Evolutionary conservation across 2,329 filamentous ascomycete genomes (phyloP).

Genomic region (Colletotrichum incanum): DNA sequence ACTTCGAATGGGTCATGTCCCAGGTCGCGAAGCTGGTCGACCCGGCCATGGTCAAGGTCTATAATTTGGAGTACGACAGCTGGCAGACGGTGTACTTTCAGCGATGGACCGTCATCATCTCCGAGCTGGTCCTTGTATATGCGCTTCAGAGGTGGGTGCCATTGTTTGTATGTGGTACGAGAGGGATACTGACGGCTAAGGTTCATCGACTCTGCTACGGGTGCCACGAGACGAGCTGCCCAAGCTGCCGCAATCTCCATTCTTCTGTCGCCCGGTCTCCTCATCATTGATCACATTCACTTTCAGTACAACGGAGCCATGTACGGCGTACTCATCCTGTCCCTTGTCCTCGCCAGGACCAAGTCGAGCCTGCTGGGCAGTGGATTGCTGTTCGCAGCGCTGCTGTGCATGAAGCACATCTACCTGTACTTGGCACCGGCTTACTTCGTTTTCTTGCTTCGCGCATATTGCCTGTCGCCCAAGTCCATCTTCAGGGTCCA

Average conservation of each 20-base stretch:
- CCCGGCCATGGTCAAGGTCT: conserved; percentile 84
- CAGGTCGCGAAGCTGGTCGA: conserved; percentile 84
- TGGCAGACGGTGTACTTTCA: conserved; percentile 98
- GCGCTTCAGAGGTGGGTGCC: conserved; percentile 79
- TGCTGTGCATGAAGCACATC: conserved; percentile 98
- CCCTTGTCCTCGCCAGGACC: conserved; percentile 85
- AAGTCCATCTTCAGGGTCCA: conserved; percentile 83
- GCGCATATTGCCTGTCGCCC: conserved; percentile 87
- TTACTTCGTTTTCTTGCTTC: conserved; percentile 94
- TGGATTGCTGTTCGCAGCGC: conserved; percentile 85
- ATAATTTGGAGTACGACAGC: conserved; percentile 88
- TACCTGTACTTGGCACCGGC: conserved; percentile 96
- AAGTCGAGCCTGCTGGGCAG: conserved; percentile 82
- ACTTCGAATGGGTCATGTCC: conserved; percentile 94
- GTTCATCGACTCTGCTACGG: conserved; percentile 81
- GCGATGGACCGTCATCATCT: conserved; percentile 86
- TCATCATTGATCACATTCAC: conserved; percentile 98
- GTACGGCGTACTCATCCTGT: conserved; percentile 91
- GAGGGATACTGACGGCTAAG: conserved; percentile 57
- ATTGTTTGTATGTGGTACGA: not conserved
- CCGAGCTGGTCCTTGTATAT: conserved; percentile 87
- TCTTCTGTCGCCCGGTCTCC: conserved; percentile 89
- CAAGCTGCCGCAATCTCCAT: conserved; percentile 92
- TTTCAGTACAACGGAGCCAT: conserved; percentile 99
- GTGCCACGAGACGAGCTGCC: conserved; percentile 78